phyloP scores from a whole-genome alignment of 2,329 filamentous ascomycete species.

The Amylocarpus encephaloides region DNA sequence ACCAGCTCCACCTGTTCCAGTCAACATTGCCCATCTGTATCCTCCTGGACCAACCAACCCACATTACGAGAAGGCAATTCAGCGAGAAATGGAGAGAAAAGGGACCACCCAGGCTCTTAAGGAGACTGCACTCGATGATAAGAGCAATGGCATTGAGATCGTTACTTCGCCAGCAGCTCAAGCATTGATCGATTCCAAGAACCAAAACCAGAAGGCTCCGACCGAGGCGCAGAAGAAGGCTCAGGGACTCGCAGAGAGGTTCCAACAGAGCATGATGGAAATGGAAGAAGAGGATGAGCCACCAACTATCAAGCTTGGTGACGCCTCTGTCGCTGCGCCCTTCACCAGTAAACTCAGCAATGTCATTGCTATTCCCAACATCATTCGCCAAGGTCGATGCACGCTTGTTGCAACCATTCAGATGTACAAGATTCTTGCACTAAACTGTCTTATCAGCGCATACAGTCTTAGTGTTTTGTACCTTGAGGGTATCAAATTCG shows the following conservation, averaged over 20 bases:
- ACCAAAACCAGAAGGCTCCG: slow-evolving; percentile 46
- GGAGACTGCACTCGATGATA: slow-evolving; percentile 46
- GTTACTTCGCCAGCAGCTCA: slow-evolving; percentile 62
- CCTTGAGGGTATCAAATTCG: slow-evolving; percentile 97
- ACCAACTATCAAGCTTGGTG: slow-evolving; percentile 91
- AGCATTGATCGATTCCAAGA: slow-evolving; percentile 49
- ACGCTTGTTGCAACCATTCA: slow-evolving; percentile 97
- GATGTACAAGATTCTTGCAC: slow-evolving; percentile 99
- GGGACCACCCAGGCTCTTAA: slow-evolving; percentile 49
- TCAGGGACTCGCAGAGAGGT: slow-evolving; percentile 74
- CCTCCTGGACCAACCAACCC: slow-evolving; percentile 86
- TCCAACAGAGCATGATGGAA: slow-evolving; percentile 85
- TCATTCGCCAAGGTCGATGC: slow-evolving; percentile 94
- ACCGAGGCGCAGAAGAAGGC: slow-evolving; percentile 66
- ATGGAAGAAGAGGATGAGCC: slow-evolving; percentile 82
- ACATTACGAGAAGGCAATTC: slow-evolving; percentile 87
- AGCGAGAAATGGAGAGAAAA: slow-evolving; percentile 77
- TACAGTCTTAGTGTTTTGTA: slow-evolving; percentile 97
- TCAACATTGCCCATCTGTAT: slow-evolving; percentile 87
- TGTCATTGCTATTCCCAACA: slow-evolving; percentile 94
- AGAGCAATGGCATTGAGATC: slow-evolving; percentile 51
- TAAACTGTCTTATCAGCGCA: slow-evolving; percentile 96
- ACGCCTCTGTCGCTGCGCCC: slow-evolving; percentile 92
- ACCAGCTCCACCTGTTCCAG: slow-evolving; percentile 83
- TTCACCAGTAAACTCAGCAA: slow-evolving; percentile 98